These are phyloP conservation scores for Aciculosporium take DNA, from an alignment of 2,329 filamentous ascomycete genomes.

Conservation along the genomic window DNA sequence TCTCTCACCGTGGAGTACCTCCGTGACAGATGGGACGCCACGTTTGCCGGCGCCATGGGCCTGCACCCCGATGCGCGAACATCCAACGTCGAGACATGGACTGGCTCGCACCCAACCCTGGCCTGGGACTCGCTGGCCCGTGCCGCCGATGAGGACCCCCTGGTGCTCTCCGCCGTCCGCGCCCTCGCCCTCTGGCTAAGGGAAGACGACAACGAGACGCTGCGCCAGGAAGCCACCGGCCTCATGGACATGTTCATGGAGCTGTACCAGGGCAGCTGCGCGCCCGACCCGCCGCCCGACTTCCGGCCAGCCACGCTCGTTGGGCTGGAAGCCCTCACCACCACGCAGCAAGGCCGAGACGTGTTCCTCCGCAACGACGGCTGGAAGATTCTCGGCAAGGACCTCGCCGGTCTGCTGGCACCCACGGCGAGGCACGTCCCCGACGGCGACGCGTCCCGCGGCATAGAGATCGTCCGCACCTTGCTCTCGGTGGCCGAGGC, in stretches of 20 bases:
- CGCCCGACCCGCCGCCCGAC: constrained; percentile 28
- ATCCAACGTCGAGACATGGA: constrained; percentile 27
- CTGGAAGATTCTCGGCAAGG: constrained; percentile 37
- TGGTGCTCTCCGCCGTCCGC: constrained; percentile 44
- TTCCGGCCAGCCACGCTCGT: constrained; percentile 44
- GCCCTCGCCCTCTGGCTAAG: constrained; percentile 51
- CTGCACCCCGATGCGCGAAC: constrained; percentile 42
- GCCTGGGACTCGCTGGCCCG: constrained; percentile 44
- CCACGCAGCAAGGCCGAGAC: constrained; percentile 30
- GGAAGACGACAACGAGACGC: constrained; percentile 48
- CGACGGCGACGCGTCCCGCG: constrained; percentile 26
- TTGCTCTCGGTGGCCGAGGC: constrained; percentile 39
- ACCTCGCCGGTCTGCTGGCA: constrained; percentile 31
- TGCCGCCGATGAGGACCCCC: constrained; percentile 36
- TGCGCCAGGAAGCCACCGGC: constrained; percentile 42
- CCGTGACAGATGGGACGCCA: constrained; percentile 55
- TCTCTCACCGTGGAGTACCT: constrained; percentile 50
- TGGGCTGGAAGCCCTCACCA: constrained; percentile 43
- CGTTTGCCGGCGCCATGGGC: constrained; percentile 46
- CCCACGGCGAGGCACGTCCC: constrained; percentile 10
- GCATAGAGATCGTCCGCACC: constrained; percentile 40
- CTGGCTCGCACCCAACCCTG: constrained; percentile 33
- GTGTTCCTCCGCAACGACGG: constrained; percentile 36
- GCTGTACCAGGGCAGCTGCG: constrained; percentile 34
- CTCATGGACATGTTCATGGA: constrained; percentile 51